Base-by-base conservation (phyloP, 192 early-diverging fungal species). In the Umbelopsis sp. region DNA sequence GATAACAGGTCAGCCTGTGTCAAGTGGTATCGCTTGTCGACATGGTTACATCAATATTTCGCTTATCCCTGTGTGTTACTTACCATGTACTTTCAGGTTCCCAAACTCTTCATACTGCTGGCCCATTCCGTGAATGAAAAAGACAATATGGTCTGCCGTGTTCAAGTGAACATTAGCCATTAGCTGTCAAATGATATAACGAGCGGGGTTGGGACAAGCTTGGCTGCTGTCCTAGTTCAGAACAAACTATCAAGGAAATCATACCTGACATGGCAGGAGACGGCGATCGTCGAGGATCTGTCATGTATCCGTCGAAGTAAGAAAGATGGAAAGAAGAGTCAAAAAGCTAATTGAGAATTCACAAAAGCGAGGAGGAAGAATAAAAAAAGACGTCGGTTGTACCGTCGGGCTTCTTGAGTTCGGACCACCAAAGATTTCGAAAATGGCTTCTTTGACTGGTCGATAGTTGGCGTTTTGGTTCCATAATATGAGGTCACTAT, bases 91-190 rank as follows among this genome's bases (percentile, higher is more conserved):
- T 44, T 78, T 78, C 35, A 82, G 74, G 66, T 81, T 81, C 23
- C 82, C 82, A 45, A 67, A 78, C 41, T 81, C 74, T 35, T 84
- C 82, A n/a, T 79, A 67, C 41, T 84, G 82, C 27, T 81, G 78
- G 15, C 82, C 82, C 82, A 84, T 84, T 13, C 82, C 82, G 33
- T 84, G 82, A n/a, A 84, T 79, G 30, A 84, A 79, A 73, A 84
- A 82, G 67, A 84, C 67, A 35, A 84, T 73, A 70, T 81, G 80
- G 67, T 84, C 73, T 75, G 64, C 33, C 5, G 10, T 6, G 5
- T 41, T 10, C 8, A 49, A 27, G 8, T 21, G 12, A 30, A 33
- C 3, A 61, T 12, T 13, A 18, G 18, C 9, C 12, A 61, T 55
- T 21, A 25, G 20, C 23, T 25, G 52, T 55, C 23, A 21, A 25